Base-by-base conservation (phyloP, 768 basidiomycete species). In the Rhodotorula graminis region DNA sequence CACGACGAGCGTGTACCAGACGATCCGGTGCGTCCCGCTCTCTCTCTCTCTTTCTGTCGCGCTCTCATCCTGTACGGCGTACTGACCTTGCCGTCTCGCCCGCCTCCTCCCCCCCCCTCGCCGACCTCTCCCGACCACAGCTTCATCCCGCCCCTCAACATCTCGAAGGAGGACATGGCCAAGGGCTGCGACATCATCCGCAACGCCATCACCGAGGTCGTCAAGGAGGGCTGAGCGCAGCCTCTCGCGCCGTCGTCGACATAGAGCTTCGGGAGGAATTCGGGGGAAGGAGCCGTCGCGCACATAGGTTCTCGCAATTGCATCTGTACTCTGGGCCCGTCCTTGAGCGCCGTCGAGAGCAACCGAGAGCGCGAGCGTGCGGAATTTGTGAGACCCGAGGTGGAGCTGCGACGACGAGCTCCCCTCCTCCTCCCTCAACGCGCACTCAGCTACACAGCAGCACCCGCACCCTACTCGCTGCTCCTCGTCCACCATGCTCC, bases 141-240 rank as follows among this genome's bases (percentile, higher is more conserved):
- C 55, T 96, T 98, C 84, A 97, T 98, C 78, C 95, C 95, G 9
- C 87, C 95, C 25, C 81, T 97, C 77, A 94, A 92, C 79, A 86
- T 95, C 73, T 86, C 85, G 33, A 81, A 86, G 80, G 86, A 84
- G 80, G 92, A 97, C 79, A 82, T 96, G 83, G 84, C 82, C 77
- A 72, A 70, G 68, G 74, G 62, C 25, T 63, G 59, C 65, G 63
- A 55, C 16, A 66, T 76, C 63, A 72, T 79, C 69, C 49, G 59
- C 42, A 33, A 72, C 40, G 69, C 77, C 18, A 74, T 79, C 69
- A 42, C 37, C 8, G 78, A 77, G 60, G 78, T 79, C 42, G 75
- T 72, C 50, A 56, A 66, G 44, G 78, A 79, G 63, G 75, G 73
- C 14, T 77, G n/a, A 25, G 49, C 21, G 3, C 25, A 25, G 11